A percentile compares a stretch with the other conserved stretches of the same genome.
phyloP scores from a whole-genome alignment of 192 early-diverging fungal species.

The Gamsiella multidivaricata region DNA sequence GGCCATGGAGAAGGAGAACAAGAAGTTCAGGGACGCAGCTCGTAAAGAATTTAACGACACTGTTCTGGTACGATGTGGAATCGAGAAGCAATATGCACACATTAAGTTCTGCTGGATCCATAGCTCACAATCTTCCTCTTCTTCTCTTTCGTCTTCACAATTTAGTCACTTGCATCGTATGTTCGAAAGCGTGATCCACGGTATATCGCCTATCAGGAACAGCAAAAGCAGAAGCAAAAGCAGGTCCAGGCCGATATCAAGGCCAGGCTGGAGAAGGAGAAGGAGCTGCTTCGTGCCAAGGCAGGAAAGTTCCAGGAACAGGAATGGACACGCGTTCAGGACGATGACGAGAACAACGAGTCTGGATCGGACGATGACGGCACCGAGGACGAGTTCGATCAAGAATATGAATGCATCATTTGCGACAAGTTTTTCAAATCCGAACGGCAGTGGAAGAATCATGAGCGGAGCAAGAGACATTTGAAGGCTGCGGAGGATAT shows the following conservation, averaged over 20 bases:
- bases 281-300: conserved; percentile 60
- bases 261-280: conserved; percentile 68
- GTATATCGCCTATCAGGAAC: conserved; percentile 73
- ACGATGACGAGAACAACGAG: conserved; percentile 46
- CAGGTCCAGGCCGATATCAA: conserved; percentile 68
- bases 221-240: conserved; percentile 63
- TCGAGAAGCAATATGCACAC: not conserved
- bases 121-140: not conserved
- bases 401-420: conserved; percentile 83
- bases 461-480: conserved; percentile 91
- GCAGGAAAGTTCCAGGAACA: conserved; percentile 71
- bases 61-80: conserved; percentile 60
- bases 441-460: conserved; percentile 82
- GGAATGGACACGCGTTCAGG: conserved; percentile 76
- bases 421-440: conserved; percentile 93
- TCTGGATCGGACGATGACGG: conserved; percentile 15
- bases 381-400: conserved; percentile 59
- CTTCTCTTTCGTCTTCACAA: conserved; percentile 7
- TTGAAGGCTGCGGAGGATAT: conserved; percentile 80
- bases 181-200: conserved; percentile 93
- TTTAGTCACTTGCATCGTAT: conserved; percentile 75
- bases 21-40: conserved; percentile 80
- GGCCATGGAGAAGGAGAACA: conserved; percentile 94
- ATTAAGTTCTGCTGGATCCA: too few species aligned
- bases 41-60: conserved; percentile 80